Conservation (phyloP, 2,329 filamentous ascomycete species). For the Trichoderma oligosporum region DNA sequence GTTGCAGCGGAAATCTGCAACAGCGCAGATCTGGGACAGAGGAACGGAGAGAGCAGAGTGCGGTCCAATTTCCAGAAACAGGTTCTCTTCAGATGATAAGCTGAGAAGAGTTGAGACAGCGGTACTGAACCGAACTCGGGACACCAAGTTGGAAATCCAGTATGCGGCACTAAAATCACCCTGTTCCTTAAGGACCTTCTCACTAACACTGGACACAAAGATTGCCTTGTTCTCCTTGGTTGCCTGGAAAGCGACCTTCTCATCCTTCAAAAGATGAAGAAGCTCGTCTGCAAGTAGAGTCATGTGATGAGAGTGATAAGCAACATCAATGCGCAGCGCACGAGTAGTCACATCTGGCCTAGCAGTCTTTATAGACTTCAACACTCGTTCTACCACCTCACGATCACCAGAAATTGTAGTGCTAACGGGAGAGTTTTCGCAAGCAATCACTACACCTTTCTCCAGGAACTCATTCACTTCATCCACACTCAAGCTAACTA, state of each 20-base stretch:
- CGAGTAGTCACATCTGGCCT: slow-evolving; percentile 29
- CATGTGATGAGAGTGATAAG: slow-evolving; percentile 34
- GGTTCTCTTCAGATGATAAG: background rate
- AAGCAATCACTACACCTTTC: slow-evolving; percentile 20
- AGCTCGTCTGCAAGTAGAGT: slow-evolving; percentile 2
- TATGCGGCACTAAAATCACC: slow-evolving; percentile 10
- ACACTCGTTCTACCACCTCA: slow-evolving; percentile 26
- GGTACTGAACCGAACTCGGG: slow-evolving; percentile 20
- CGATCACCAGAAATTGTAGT: slow-evolving; percentile 36
- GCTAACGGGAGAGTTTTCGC: slow-evolving; percentile 46
- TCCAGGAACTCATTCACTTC: slow-evolving; percentile 25
- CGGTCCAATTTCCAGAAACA: slow-evolving; percentile 29
- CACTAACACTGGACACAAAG: slow-evolving; percentile 17
- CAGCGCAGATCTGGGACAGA: slow-evolving; percentile 25
- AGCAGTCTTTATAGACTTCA: slow-evolving; percentile 32
- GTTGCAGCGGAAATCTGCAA: background rate
- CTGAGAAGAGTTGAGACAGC: slow-evolving; percentile 19
- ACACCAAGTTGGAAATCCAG: slow-evolving; percentile 19
- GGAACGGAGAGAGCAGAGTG: slow-evolving; percentile 28
- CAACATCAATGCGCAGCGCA: slow-evolving; percentile 25
- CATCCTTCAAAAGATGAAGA: background rate
- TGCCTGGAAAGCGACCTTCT: background rate
- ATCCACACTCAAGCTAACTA: slow-evolving; percentile 28
- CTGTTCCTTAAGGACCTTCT: slow-evolving; percentile 3
- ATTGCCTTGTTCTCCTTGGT: background rate